Evolutionary conservation across 2,329 filamentous ascomycete species (phyloP).

Genomic region (Pseudogymnoascus destructans): DNA sequence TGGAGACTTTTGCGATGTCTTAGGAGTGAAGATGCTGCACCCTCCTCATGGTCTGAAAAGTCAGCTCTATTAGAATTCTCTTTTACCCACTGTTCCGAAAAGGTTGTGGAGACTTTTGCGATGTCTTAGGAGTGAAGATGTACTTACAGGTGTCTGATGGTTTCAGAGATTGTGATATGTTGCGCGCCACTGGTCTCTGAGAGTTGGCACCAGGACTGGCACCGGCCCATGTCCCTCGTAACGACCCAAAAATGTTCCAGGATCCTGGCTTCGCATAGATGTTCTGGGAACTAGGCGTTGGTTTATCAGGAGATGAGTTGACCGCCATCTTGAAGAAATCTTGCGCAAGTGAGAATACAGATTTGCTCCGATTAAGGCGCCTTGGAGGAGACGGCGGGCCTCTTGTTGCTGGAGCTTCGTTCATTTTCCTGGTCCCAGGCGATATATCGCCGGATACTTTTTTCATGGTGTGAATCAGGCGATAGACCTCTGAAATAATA

Average conservation of each 20-base stretch:
- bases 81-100: conserved; percentile 16
- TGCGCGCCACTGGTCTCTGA: neutral
- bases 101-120: conserved; percentile 21
- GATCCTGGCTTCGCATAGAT: neutral
- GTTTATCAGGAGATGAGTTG: neutral
- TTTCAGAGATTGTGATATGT: neutral
- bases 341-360: conserved; percentile 9
- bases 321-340: conserved; percentile 8
- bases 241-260: neutral
- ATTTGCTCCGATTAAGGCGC: conserved; percentile 3
- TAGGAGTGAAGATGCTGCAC: neutral
- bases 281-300: neutral
- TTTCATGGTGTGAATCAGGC: neutral
- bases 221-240: neutral
- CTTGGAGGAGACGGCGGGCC: neutral
- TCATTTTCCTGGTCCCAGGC: neutral
- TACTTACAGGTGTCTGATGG: neutral
- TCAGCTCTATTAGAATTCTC: neutral
- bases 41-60: neutral
- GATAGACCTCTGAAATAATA: neutral
- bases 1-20: conserved; percentile 19
- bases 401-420: neutral
- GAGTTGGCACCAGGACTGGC: neutral
- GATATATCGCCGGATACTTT: neutral
- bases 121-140: conserved; percentile 8